A percentile compares a stretch with the other conserved stretches of the same genome.
Conservation (phyloP, 1,284 basidiomycete genomes). For the Cryptococcus sp. region DNA sequence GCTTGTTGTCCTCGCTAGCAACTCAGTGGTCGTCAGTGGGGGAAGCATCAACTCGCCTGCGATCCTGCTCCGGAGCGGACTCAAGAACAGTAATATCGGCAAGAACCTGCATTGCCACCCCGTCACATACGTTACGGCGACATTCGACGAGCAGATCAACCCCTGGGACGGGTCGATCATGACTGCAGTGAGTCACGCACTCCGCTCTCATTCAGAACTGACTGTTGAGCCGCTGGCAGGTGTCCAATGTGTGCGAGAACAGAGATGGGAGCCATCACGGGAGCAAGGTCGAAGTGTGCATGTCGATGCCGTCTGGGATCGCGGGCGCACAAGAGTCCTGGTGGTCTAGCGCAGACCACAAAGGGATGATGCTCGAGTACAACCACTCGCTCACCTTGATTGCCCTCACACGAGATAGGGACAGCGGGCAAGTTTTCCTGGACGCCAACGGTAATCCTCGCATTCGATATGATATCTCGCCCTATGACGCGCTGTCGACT, state of each 20-base stretch:
- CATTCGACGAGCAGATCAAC: conserved; percentile 53
- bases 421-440: conserved; percentile 4
- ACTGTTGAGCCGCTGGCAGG: background rate
- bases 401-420: conserved; percentile 2
- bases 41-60: conserved; percentile 56
- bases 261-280: conserved; percentile 48
- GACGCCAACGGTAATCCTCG: conserved; percentile 5
- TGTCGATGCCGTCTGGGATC: conserved; percentile 31
- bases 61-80: conserved; percentile 53
- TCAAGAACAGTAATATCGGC: conserved; percentile 56
- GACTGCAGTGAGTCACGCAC: conserved; percentile 48
- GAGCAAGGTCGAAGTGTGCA: conserved; percentile 56
- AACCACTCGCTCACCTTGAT: conserved; percentile 7
- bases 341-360: conserved; percentile 47
- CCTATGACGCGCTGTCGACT: conserved; percentile 5
- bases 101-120: conserved; percentile 57
- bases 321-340: conserved; percentile 28
- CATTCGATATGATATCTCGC: conserved; percentile 6
- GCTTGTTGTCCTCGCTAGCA: conserved; percentile 6
- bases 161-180: conserved; percentile 57
- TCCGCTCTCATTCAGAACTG: background rate
- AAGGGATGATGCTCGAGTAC: conserved; percentile 41
- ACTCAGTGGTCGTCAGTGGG: conserved; percentile 48
- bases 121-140: conserved; percentile 52
- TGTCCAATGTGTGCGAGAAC: conserved; percentile 41